Evolutionary conservation across 768 basidiomycete genomes (phyloP).

Genomic region (Glaciozyma antarctica): DNA sequence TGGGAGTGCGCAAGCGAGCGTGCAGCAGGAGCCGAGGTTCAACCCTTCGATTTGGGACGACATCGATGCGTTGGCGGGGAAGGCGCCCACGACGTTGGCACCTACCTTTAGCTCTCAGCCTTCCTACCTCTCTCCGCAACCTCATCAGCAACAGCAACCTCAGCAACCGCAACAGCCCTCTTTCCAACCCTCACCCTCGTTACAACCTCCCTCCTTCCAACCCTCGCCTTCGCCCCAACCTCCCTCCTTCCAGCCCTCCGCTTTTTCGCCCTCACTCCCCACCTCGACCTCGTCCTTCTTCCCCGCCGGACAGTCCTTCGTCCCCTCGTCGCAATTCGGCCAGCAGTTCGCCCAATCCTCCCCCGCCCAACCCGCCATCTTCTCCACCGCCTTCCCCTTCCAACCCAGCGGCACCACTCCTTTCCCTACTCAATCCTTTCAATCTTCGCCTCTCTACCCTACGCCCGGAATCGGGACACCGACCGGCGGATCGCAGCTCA

Average conservation of each 20-base stretch:
- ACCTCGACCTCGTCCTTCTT: slow-evolving; percentile 8
- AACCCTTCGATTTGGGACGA: background rate
- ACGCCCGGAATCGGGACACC: background rate
- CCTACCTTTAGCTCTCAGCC: background rate
- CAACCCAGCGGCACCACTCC: background rate
- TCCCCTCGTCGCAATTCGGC: slow-evolving; percentile 22
- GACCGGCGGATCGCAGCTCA: background rate
- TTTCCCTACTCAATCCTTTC: background rate
- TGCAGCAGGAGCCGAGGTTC: background rate
- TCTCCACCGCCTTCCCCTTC: background rate
- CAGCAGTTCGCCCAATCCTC: slow-evolving; percentile 14
- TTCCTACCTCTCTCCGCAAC: slow-evolving; percentile 1
- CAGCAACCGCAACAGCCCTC: background rate
- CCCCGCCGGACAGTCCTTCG: slow-evolving; percentile 14
- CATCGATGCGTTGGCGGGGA: background rate
- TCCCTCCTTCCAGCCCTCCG: background rate
- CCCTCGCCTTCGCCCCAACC: background rate
- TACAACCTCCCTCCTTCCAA: background rate
- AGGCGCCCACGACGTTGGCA: background rate
- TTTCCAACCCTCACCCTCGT: background rate
- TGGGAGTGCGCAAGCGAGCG: background rate
- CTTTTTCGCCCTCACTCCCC: slow-evolving; percentile 1
- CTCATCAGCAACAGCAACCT: slow-evolving; percentile 16
- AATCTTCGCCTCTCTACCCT: background rate
- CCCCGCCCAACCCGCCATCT: background rate